Evolutionary conservation across 2,329 filamentous ascomycete genomes (phyloP), one percentile per base, ranked within the genome.

Genomic region (Claviceps sp.): DNA sequence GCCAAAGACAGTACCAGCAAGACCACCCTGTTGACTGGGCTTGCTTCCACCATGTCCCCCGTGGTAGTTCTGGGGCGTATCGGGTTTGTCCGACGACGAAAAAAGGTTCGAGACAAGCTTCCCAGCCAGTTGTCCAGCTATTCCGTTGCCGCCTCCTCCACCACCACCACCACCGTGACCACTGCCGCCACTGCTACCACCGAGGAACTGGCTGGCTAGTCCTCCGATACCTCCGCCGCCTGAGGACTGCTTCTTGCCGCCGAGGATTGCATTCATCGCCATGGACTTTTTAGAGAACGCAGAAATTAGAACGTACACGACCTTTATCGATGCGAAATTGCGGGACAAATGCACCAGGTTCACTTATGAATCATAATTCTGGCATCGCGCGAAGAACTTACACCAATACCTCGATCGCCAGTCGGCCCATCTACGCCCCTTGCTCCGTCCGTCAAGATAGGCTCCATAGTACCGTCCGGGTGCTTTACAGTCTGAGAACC

Each of bases 391-490:
- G 3, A 34, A 34, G 34, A 26, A 39, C 82, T 64, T 76, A 86
- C 82, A 55, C 82, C 80, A 52, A 86, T 66, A 42, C 82, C 78
- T 56, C 83, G 74, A 49, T 86, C 82, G 37, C 78, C 75, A 29
- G 70, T 68, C 26, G 70, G 72, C 4, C 77, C 77, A 56, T 76
- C 74, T 20, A 70, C 59, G 50, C 73, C 75, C 59, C 77, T 70
- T 52, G 70, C 70, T 38, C 71, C 73, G 43, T 76, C 75, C 7
- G 72, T 75, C 67, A 77, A 66, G 54, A 77, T 72, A 22, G 79
- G 79, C 63, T 83, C 79, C 69, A 81, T 70, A 38, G 75, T 74
- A 40, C 79, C 80, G 61, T 83, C 79, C 14, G 78, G 68, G 60
- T 81, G 73, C 57, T 76, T 75, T 50, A 80, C 71, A 42, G 78